A percentile compares a stretch with the other conserved stretches of the same genome.
phyloP scores from a whole-genome alignment of 352 stramenopile species.

The Phytophthora brassicae region DNA sequence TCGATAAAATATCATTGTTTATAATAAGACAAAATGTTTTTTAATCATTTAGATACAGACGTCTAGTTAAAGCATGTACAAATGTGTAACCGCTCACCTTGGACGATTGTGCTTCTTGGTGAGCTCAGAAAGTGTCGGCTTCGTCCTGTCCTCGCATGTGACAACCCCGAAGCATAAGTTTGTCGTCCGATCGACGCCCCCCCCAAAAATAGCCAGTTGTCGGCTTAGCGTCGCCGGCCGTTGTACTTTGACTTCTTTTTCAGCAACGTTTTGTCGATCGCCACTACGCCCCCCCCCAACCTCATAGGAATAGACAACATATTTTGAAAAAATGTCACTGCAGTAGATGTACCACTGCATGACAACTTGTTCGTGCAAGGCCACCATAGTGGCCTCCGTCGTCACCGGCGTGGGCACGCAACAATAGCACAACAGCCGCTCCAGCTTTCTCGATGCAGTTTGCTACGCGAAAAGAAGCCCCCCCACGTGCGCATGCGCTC shows the following conservation, averaged over 20 bases:
- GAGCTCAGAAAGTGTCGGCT: background rate
- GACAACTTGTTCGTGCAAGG: background rate
- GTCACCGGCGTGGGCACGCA: background rate
- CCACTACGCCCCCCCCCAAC: background rate
- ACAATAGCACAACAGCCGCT: background rate
- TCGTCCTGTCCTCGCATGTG: slow-evolving; percentile 2
- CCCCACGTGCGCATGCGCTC: background rate
- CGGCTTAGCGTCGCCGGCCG: background rate
- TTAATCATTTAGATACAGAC: no score
- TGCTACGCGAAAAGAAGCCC: background rate
- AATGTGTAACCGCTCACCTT: no score
- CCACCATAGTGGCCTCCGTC: background rate
- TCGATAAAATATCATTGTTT: no score
- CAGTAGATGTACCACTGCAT: slow-evolving; percentile 2
- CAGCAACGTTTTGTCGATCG: background rate
- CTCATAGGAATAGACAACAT: slow-evolving; percentile 7
- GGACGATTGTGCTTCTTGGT: slow-evolving; percentile 7
- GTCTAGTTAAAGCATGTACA: no score
- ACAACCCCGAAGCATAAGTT: slow-evolving; percentile 1
- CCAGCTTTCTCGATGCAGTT: background rate
- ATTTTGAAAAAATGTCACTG: slow-evolving; percentile 4
- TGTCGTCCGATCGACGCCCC: background rate
- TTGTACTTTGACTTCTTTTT: slow-evolving; percentile 12
- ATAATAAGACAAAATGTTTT: no score
- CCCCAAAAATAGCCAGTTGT: slow-evolving; percentile 10